These are phyloP conservation scores for Solanum piurae DNA, from an alignment of 257 asterid species.

Conservation along the genomic window DNA sequence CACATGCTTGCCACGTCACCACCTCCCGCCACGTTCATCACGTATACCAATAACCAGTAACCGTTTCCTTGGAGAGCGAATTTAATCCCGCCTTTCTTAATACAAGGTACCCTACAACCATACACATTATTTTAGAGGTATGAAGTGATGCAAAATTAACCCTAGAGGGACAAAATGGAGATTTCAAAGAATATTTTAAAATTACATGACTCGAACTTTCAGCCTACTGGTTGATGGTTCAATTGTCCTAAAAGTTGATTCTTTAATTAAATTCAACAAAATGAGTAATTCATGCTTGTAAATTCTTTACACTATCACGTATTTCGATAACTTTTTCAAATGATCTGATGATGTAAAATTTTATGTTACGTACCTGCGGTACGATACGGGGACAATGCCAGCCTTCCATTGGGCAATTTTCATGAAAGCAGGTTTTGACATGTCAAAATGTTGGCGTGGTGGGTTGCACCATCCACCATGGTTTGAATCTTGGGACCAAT, in stretches of 20 bases:
- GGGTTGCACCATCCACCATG: slow-evolving; percentile 96
- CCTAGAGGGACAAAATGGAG: too few relatives aligned
- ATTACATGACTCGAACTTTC: neutral
- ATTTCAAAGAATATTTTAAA: neutral
- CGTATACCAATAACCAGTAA: slow-evolving; percentile 69
- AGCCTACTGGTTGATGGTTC: neutral
- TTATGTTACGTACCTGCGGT: slow-evolving; percentile 37
- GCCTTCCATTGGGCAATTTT: slow-evolving; percentile 72
- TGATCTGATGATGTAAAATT: neutral
- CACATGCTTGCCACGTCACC: slow-evolving; percentile 55
- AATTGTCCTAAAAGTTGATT: neutral
- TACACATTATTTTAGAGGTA: neutral
- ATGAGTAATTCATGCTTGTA: neutral
- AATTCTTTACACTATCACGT: neutral
- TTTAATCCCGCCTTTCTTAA: slow-evolving; percentile 36
- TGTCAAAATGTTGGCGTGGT: slow-evolving; percentile 70
- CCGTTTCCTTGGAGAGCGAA: slow-evolving; percentile 69
- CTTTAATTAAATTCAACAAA: neutral
- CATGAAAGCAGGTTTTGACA: slow-evolving; percentile 78
- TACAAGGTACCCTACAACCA: slow-evolving; percentile 41
- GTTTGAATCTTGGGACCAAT: slow-evolving; percentile 58
- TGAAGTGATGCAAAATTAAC: neutral
- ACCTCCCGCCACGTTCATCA: slow-evolving; percentile 69
- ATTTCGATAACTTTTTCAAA: neutral
- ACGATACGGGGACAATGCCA: slow-evolving; percentile 65